Base-by-base conservation (phyloP, 2,329 filamentous ascomycete genomes). In the Ceratocystis smalleyi region DNA sequence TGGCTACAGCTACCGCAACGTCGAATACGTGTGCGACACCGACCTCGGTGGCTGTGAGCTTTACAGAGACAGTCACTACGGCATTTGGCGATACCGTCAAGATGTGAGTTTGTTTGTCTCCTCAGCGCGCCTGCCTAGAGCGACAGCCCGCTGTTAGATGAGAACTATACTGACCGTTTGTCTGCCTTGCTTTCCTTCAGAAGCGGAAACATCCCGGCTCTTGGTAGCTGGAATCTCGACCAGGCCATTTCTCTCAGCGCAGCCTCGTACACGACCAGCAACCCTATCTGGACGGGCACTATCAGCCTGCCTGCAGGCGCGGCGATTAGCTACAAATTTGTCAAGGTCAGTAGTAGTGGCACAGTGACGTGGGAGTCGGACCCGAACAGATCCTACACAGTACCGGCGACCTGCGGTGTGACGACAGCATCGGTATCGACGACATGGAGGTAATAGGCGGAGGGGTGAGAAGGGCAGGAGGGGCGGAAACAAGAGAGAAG, bases 241-340 rank as follows among this genome's bases (percentile, higher is more conserved):
- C 70, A 73, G 3, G 83, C 78, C 0, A 71, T 81, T 1, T 71
- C 79, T 0, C 71, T 87, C 5, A 79, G 76, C 1, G 79, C 82
- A 0, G 71, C 73, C 27, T 68, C 76, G n/a, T 86, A 86, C 71
- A 82, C 80, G 0, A 69, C 71, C n/a, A 71, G 72, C 3, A 78
- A 82, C 66, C 79, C 77, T 0, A 64, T 84, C 8, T 87, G 84
- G 84, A 77, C 73, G 8, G 73, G 71, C 2, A 79, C 77, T 0
- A 69, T 84, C 45, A 77, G 72, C 27, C 70, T 87, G 8, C 75
- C 79, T 0, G 76, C 81, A 0, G 83, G 81, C 0, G 77, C 74
- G 0, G 73, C 70, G 0, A 78, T 87, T 66, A 71, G 81, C 71
- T 86, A 85, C 71, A 85, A 86, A 72, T 87, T 81, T 69, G 77